phyloP scores from a whole-genome alignment of 495 filamentous ascomycete species.

The Oidiodendron maius region DNA sequence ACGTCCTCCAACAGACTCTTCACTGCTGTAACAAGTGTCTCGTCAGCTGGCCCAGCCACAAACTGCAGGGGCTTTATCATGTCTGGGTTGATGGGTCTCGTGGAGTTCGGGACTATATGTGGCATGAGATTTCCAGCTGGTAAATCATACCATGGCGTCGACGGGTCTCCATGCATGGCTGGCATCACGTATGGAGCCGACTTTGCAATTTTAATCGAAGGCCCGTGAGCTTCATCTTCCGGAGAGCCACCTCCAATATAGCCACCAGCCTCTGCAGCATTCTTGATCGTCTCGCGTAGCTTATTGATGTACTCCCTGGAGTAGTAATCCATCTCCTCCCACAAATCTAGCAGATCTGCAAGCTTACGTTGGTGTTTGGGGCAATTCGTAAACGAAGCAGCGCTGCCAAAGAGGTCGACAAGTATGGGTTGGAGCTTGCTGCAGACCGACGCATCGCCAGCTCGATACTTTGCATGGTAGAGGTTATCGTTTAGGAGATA shows the following conservation, averaged over 20 bases:
- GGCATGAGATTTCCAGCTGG: constrained; percentile 79
- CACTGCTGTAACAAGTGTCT: constrained; percentile 56
- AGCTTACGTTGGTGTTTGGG: constrained; percentile 65
- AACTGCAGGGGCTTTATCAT: constrained; percentile 72
- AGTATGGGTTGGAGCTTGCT: constrained; percentile 56
- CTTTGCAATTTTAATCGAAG: constrained; percentile 33
- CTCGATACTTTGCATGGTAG: constrained; percentile 67
- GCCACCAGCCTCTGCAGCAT: constrained; percentile 32
- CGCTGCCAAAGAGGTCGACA: constrained; percentile 52
- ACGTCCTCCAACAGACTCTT: constrained; percentile 64
- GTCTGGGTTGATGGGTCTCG: constrained; percentile 62
- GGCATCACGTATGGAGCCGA: constrained; percentile 66
- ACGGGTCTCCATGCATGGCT: constrained; percentile 67
- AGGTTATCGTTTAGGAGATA: constrained; percentile 81
- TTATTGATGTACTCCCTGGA: constrained; percentile 49
- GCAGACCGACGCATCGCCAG: constrained; percentile 47
- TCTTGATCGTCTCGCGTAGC: constrained; percentile 51
- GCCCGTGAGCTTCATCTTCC: constrained; percentile 7
- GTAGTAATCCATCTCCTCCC: constrained; percentile 68
- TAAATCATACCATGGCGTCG: constrained; percentile 75
- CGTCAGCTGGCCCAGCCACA: constrained; percentile 63
- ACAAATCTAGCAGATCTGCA: constrained; percentile 61
- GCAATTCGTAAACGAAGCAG: constrained; percentile 55
- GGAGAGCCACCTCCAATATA: constrained; percentile 8
- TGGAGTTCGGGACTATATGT: constrained; percentile 70